These are phyloP conservation scores for Trichosporon asahii DNA, from an alignment of 1,284 basidiomycete genomes.

Conservation along the genomic window DNA sequence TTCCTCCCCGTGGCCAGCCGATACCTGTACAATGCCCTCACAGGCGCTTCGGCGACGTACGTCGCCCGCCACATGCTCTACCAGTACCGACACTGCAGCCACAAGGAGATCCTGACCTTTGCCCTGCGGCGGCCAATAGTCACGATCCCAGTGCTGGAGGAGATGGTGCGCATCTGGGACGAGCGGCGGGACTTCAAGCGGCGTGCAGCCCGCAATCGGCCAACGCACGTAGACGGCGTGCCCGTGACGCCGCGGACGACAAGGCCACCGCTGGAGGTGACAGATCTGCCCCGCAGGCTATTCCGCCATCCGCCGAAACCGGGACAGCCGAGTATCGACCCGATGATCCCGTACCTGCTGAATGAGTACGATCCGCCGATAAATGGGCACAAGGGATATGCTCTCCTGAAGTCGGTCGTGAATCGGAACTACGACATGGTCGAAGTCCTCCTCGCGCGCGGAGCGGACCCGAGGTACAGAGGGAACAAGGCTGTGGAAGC, in stretches of 20 bases:
- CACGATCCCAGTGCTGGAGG: constrained; percentile 29
- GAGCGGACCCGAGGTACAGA: constrained; percentile 65
- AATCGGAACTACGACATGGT: constrained; percentile 63
- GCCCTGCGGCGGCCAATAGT: constrained; percentile 40
- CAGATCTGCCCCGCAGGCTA: constrained; percentile 46
- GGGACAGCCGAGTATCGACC: constrained; percentile 25
- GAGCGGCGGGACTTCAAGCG: constrained; percentile 22
- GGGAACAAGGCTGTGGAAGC: constrained; percentile 64
- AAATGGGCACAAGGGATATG: constrained; percentile 70
- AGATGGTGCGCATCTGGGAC: constrained; percentile 39
- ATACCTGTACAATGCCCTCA: constrained; percentile 58
- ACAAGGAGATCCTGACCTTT: constrained; percentile 28
- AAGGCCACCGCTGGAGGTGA: constrained; percentile 2
- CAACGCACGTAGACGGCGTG: not conserved
- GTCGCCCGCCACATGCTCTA: constrained; percentile 36
- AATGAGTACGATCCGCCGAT: constrained; percentile 33
- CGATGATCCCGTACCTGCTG: constrained; percentile 50
- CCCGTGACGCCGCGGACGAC: constrained; percentile 12
- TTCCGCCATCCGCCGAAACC: constrained; percentile 31
- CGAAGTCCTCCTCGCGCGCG: constrained; percentile 64
- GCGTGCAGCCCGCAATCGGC: not conserved
- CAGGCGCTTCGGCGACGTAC: constrained; percentile 32
- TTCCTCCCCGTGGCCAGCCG: constrained; percentile 60
- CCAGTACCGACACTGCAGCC: constrained; percentile 29
- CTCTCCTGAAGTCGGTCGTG: constrained; percentile 69